Evolutionary conservation across 352 stramenopile genomes (phyloP), one percentile per base, ranked within the genome.

Genomic region (Elongisporangium anandrum): DNA sequence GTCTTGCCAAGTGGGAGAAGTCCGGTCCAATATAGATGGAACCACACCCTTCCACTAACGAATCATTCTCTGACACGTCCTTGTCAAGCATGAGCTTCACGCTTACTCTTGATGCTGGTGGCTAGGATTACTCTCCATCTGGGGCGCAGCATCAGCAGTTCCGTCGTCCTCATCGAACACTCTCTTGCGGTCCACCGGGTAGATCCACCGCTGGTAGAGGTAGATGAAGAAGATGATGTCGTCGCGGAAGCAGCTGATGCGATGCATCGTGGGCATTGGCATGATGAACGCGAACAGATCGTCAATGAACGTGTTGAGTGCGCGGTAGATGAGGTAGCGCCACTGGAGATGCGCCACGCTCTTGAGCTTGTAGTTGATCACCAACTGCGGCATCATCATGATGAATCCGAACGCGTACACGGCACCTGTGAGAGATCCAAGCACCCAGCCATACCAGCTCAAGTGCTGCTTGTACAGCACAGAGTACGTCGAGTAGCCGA

Each of bases 221-320:
- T 97, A 96, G 45, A 97, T 70, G 54, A 96, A 63, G 71, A 97
- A 97, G 41, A 97, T 77, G 24, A 97, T 80, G 63, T 97, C 90
- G 59, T 97, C 90, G 6, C 90, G 86, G 63, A 97, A 91, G 59
- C 83, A 92, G 50, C 80, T 96, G 34, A 97, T 75, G 41, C 87
- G 79, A 62, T 97, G 88, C 68, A 96, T 87, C n/a, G 86, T 90
- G 22, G 90, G 90, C 88, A 96, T 97, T 39, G 90, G 78, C 61
- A 97, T 94, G 29, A 97, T 74, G 61, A 92, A 97, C 1, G 90
- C 90, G 61, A 97, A 97, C 20, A 95, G 72, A 58, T 97, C 90
- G 66, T 97, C 90, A 54, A 97, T 94, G 70, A 97, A 97, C 9
- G 90, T 97, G 70, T 96, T 97, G 64, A 97, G 92, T 9, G 92